A percentile compares a stretch with the other conserved stretches of the same genome.
Conservation (phyloP, 148 eudicot genomes). For the Rhododendron simsii region DNA sequence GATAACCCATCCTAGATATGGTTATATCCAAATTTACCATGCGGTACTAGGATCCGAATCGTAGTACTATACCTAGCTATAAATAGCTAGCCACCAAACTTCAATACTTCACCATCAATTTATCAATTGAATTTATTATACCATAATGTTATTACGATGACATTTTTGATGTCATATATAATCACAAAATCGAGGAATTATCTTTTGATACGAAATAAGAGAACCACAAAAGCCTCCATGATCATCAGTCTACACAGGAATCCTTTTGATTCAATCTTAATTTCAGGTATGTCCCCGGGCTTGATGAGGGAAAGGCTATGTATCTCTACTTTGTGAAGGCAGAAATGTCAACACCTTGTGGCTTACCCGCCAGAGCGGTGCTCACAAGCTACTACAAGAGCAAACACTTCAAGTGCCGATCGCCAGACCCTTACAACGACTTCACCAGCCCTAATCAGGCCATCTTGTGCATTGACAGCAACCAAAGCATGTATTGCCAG, state of each 20-base stretch:
- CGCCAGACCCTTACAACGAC: slow-evolving; percentile 38
- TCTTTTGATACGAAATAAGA: no score
- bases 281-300: slow-evolving; percentile 50
- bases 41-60: no score
- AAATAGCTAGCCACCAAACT: no score
- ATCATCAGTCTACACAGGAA: no score
- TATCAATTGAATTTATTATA: no score
- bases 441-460: slow-evolving; percentile 64
- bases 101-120: no score
- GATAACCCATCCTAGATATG: not conserved
- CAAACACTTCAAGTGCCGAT: slow-evolving; percentile 50
- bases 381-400: slow-evolving; percentile 76
- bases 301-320: slow-evolving; percentile 71
- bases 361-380: slow-evolving; percentile 59
- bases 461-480: slow-evolving; percentile 57
- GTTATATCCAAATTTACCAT: not conserved
- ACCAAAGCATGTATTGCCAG: slow-evolving; percentile 88
- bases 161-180: no score
- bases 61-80: no score
- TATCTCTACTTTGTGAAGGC: slow-evolving; percentile 63
- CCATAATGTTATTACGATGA: no score
- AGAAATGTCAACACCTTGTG: slow-evolving; percentile 70
- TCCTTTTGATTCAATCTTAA: not conserved
- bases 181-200: no score
- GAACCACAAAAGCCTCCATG: no score